Evolutionary conservation across 768 basidiomycete genomes (phyloP).

Genomic region (Coprinopsis cinerea): DNA sequence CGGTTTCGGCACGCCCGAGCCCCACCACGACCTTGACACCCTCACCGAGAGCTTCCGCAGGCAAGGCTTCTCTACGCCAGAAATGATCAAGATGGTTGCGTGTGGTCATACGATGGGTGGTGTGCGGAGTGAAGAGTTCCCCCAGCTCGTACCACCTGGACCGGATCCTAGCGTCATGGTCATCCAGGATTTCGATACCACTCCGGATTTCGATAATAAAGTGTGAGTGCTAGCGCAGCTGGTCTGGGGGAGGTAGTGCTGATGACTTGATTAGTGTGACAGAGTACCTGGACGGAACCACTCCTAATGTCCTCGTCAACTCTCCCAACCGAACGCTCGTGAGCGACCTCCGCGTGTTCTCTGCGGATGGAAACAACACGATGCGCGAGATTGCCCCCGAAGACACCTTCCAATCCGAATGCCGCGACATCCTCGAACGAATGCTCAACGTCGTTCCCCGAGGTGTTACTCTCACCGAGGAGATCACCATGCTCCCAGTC

Average conservation of each 20-base stretch:
- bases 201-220: slow-evolving; percentile 35
- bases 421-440: slow-evolving; percentile 32
- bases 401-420: slow-evolving; percentile 31
- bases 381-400: slow-evolving; percentile 26
- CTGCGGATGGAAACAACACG: slow-evolving; percentile 29
- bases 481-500: slow-evolving; percentile 35
- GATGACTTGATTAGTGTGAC: slow-evolving; percentile 20
- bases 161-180: slow-evolving; percentile 21
- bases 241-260: background rate
- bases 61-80: slow-evolving; percentile 36
- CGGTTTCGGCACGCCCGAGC: slow-evolving; percentile 35
- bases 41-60: slow-evolving; percentile 35
- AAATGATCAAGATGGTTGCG: slow-evolving; percentile 46
- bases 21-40: slow-evolving; percentile 33
- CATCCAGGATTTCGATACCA: slow-evolving; percentile 35
- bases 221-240: slow-evolving; percentile 24
- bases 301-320: slow-evolving; percentile 29
- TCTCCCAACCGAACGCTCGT: slow-evolving; percentile 28
- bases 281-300: slow-evolving; percentile 30
- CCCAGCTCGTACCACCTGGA: slow-evolving; percentile 30
- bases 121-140: slow-evolving; percentile 41
- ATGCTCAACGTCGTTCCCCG: slow-evolving; percentile 47
- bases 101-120: slow-evolving; percentile 50
- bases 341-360: slow-evolving; percentile 31
- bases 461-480: slow-evolving; percentile 38